Evolutionary conservation across 208 protist genomes (phyloP).

Genomic region (Crithidia bombi): DNA sequence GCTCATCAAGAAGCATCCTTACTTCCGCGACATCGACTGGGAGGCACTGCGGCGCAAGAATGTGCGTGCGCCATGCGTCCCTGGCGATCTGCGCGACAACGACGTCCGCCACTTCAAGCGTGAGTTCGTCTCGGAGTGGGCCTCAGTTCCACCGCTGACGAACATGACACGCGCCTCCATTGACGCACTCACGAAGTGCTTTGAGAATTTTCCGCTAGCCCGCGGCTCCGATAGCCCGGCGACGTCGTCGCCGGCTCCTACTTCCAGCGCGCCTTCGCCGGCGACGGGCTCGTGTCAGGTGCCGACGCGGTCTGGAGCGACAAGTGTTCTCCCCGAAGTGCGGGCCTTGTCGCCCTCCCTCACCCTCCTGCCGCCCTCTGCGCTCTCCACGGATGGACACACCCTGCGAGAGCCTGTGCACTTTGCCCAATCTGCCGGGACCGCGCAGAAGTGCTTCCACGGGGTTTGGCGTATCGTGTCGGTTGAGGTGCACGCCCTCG

Average conservation of each 20-base stretch:
- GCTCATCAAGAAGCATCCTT: conserved; percentile 67
- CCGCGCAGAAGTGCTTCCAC: conserved; percentile 32
- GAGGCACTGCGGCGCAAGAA: conserved; percentile 45
- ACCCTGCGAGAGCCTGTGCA: conserved; percentile 28
- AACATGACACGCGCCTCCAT: conserved; percentile 56
- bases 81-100: conserved; percentile 38
- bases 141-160: conserved; percentile 47
- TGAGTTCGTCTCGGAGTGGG: conserved; percentile 84
- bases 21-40: conserved; percentile 79
- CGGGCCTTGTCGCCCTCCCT: conserved; percentile 18
- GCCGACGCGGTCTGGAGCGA: not conserved
- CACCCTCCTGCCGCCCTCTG: conserved; percentile 26
- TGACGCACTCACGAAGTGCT: conserved; percentile 57
- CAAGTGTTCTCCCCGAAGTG: conserved; percentile 1
- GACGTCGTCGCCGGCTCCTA: not conserved
- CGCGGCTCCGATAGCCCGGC: conserved; percentile 5
- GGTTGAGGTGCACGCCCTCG: conserved; percentile 60
- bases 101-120: conserved; percentile 83
- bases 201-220: conserved; percentile 68
- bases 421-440: conserved; percentile 17
- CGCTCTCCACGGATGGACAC: conserved; percentile 5
- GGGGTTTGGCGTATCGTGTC: conserved; percentile 70
- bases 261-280: conserved; percentile 6
- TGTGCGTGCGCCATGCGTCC: conserved; percentile 53
- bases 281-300: not conserved